These are phyloP conservation scores for Candida chilensis DNA, from an alignment of 805 yeast species.

Conservation along the genomic window DNA sequence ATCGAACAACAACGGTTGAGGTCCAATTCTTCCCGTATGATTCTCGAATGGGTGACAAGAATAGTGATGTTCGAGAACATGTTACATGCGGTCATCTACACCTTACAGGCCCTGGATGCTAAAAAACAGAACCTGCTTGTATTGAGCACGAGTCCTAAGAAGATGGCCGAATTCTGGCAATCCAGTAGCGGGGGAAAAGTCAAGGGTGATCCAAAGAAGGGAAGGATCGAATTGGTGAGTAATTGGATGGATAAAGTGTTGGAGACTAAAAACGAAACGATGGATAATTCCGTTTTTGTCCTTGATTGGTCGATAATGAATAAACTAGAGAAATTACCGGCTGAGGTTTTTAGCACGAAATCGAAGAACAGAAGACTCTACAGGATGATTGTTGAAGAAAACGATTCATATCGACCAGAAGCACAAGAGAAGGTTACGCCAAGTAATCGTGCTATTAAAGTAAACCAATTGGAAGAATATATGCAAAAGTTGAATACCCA, in stretches of 20 bases:
- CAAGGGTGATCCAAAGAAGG: neutral
- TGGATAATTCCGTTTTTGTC: too few species aligned
- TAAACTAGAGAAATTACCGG: too few species aligned
- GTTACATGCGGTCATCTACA: neutral
- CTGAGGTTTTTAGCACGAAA: too few species aligned
- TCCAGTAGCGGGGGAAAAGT: neutral
- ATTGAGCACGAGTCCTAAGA: neutral
- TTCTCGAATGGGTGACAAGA: neutral
- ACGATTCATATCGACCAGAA: too few species aligned
- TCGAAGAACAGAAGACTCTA: neutral
- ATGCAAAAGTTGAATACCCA: too few species aligned
- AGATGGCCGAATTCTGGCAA: neutral
- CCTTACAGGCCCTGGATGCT: neutral
- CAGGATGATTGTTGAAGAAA: neutral
- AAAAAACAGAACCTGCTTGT: neutral
- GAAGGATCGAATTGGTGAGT: neutral
- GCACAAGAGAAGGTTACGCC: too few species aligned
- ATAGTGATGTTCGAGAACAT: neutral
- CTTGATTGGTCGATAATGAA: too few species aligned
- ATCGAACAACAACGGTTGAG: conserved; percentile 1
- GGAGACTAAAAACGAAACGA: neutral
- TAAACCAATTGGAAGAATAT: too few species aligned
- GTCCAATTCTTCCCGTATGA: neutral
- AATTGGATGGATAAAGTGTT: neutral
- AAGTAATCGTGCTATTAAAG: too few species aligned